phyloP scores from a whole-genome alignment of 2,329 filamentous ascomycete genomes.

The Coniella lustricola region DNA sequence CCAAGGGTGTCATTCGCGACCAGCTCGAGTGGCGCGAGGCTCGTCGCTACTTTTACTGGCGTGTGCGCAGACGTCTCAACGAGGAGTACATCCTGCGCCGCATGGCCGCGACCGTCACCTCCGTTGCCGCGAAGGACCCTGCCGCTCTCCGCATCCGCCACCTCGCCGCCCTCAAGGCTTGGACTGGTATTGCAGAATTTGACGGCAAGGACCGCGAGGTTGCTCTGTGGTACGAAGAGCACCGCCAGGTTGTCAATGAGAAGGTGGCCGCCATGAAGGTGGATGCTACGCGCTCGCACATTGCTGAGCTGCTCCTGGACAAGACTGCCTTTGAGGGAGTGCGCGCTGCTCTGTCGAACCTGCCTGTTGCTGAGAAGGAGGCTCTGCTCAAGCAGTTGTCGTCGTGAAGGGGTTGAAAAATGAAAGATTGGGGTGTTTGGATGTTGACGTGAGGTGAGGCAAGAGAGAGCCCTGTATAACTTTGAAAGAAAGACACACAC shows the following conservation, averaged over 20 bases:
- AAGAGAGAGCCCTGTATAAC: no score
- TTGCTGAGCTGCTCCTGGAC: constrained; percentile 38
- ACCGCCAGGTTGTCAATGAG: constrained; percentile 71
- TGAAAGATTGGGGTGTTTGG: no score
- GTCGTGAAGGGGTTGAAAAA: not conserved
- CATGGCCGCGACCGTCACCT: constrained; percentile 49
- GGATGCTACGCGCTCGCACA: constrained; percentile 38
- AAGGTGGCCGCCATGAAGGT: constrained; percentile 82
- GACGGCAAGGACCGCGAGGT: constrained; percentile 74
- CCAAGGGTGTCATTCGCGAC: constrained; percentile 88
- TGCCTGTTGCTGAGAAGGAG: constrained; percentile 64
- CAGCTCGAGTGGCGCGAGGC: constrained; percentile 80
- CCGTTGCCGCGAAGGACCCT: constrained; percentile 32
- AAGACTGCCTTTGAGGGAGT: constrained; percentile 63
- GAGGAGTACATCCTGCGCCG: constrained; percentile 96
- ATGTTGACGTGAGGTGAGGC: no score
- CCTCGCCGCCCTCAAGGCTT: constrained; percentile 71
- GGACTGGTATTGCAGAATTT: constrained; percentile 74
- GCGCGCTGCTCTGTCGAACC: constrained; percentile 58
- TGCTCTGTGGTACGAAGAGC: constrained; percentile 93
- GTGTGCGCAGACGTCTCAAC: constrained; percentile 89
- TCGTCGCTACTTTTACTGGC: constrained; percentile 99
- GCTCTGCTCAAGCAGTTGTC: constrained; percentile 38
- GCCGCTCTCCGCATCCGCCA: constrained; percentile 55
- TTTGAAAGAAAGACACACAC: no score